Conservation (phyloP, 2,329 filamentous ascomycete species). For the Periconia macrospinosa region DNA sequence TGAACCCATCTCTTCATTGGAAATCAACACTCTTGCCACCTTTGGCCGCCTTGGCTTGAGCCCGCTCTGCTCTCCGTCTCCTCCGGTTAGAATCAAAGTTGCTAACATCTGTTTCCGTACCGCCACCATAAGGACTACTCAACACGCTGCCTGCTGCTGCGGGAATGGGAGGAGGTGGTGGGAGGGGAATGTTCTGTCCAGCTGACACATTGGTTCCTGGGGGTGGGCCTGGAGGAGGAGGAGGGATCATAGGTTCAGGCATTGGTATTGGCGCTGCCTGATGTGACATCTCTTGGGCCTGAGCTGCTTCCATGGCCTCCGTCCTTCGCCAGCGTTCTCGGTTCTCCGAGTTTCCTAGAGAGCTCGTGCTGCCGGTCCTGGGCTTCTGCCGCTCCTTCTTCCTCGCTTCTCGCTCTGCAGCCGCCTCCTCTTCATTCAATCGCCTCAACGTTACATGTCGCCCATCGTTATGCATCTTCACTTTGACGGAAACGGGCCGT, state of each 20-base stretch:
- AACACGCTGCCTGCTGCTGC: constrained; percentile 32
- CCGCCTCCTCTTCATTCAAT: constrained; percentile 64
- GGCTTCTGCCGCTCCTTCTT: constrained; percentile 50
- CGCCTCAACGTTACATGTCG: constrained; percentile 64
- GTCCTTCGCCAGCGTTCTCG: constrained; percentile 43
- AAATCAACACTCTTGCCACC: constrained; percentile 46
- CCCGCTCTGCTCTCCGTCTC: constrained; percentile 42
- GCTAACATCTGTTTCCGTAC: constrained; percentile 43
- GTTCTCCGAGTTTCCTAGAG: constrained; percentile 37
- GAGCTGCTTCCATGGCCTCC: constrained; percentile 39
- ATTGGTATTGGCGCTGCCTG: constrained; percentile 18
- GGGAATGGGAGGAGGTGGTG: constrained; percentile 41
- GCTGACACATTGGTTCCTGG: constrained; percentile 20
- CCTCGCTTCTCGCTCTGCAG: constrained; percentile 59
- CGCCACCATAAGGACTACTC: constrained; percentile 41
- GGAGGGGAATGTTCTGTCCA: constrained; percentile 21
- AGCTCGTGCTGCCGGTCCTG: constrained; percentile 45
- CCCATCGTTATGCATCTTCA: constrained; percentile 67
- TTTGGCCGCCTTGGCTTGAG: constrained; percentile 41
- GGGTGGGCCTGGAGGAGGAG: constrained; percentile 29
- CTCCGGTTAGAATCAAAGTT: constrained; percentile 44
- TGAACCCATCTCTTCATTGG: constrained; percentile 27
- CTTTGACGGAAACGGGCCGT: constrained; percentile 65
- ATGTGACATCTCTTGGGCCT: constrained; percentile 35
- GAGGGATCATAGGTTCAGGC: constrained; percentile 24